phyloP scores from a whole-genome alignment of 2,329 filamentous ascomycete genomes.

The Massarina eburnea region DNA sequence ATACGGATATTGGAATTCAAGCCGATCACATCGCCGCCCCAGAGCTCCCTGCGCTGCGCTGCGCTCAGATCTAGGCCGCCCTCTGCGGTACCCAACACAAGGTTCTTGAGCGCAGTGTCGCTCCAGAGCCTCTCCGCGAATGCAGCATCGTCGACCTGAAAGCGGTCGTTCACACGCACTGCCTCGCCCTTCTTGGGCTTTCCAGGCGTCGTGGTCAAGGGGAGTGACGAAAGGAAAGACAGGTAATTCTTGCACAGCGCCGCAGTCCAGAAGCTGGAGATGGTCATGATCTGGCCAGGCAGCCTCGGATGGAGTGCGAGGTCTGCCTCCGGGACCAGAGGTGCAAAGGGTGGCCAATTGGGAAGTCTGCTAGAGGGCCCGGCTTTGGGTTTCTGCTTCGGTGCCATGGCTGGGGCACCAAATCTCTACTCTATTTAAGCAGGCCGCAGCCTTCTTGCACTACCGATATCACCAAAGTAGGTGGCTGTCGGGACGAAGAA shows the following conservation, averaged over 20 bases:
- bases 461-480: not conserved
- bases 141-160: slow-evolving; percentile 72
- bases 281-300: slow-evolving; percentile 69
- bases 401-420: slow-evolving; percentile 22
- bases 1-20: slow-evolving; percentile 87
- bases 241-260: slow-evolving; percentile 76
- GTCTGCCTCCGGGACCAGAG: slow-evolving; percentile 65
- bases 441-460: not conserved
- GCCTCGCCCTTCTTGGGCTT: slow-evolving; percentile 80
- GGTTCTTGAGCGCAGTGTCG: slow-evolving; percentile 70
- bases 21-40: slow-evolving; percentile 82
- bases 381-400: slow-evolving; percentile 33
- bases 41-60: slow-evolving; percentile 49
- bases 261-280: slow-evolving; percentile 73
- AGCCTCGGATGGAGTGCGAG: slow-evolving; percentile 62
- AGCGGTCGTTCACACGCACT: slow-evolving; percentile 85
- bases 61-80: slow-evolving; percentile 25
- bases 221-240: slow-evolving; percentile 69
- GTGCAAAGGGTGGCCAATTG: slow-evolving; percentile 73
- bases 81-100: slow-evolving; percentile 37
- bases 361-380: slow-evolving; percentile 40
- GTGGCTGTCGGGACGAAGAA: no score
- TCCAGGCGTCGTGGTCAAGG: slow-evolving; percentile 75
- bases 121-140: slow-evolving; percentile 80
- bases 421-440: not conserved